Evolutionary conservation across 2,329 filamentous ascomycete species (phyloP).

Genomic region (Elsinoe batatas): DNA sequence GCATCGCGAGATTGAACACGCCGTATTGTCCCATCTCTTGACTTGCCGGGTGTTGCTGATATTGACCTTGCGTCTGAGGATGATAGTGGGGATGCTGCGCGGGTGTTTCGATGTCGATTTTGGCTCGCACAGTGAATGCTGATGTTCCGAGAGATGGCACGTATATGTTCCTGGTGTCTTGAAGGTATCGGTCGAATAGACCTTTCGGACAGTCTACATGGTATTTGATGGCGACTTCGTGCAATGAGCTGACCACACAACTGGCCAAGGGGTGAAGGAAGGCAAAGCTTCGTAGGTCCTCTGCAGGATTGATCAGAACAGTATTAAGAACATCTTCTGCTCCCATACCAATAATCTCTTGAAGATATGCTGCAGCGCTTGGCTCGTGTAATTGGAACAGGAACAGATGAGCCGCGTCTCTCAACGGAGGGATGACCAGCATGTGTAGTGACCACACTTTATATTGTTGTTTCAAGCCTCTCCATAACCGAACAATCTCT

Average conservation of each 20-base stretch:
- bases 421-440: neutral
- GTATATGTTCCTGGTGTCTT: neutral
- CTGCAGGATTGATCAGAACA: neutral
- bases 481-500: neutral
- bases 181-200: neutral
- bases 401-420: conserved; percentile 2
- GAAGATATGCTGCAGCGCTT: neutral
- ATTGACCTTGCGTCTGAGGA: neutral
- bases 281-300: neutral
- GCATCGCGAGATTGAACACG: neutral
- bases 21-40: neutral
- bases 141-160: neutral
- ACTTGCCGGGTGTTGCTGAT: neutral
- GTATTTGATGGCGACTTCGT: neutral
- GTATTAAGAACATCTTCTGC: too few species aligned
- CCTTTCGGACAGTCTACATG: neutral
- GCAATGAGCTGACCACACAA: neutral
- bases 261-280: neutral
- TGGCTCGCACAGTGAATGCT: neutral
- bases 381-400: neutral
- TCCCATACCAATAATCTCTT: neutral
- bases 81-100: neutral
- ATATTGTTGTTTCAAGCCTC: neutral
- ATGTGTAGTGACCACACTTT: neutral
- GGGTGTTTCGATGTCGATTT: neutral